A percentile compares a stretch with the other conserved stretches of the same genome.
These are phyloP conservation scores for Nigrograna mackinnonii DNA, from an alignment of 2,329 filamentous ascomycete species.

Conservation along the genomic window DNA sequence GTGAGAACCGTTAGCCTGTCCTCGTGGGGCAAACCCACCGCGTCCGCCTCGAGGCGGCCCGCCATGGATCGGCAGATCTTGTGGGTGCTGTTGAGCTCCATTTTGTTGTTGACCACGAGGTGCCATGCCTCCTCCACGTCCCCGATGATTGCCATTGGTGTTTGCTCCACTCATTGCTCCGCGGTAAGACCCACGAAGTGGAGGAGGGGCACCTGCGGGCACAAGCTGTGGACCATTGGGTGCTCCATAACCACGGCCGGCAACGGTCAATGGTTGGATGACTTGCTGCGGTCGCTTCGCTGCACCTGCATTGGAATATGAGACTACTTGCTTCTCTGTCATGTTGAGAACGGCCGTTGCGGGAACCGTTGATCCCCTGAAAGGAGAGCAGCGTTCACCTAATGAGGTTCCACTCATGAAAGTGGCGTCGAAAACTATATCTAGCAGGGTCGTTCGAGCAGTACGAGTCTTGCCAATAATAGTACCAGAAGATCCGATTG, in stretches of 20 bases:
- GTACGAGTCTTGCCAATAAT: conserved; percentile 95
- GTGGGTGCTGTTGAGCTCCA: conserved; percentile 30
- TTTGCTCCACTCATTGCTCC: conserved; percentile 56
- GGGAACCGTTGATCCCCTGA: conserved; percentile 91
- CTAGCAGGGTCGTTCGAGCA: conserved; percentile 77
- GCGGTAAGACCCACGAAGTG: conserved; percentile 62
- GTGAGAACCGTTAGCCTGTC: conserved; percentile 27
- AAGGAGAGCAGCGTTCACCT: conserved; percentile 85
- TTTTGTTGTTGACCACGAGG: conserved; percentile 30
- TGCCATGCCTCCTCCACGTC: conserved; percentile 42
- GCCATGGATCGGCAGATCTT: conserved; percentile 43
- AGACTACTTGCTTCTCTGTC: conserved; percentile 78
- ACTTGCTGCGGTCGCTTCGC: conserved; percentile 56
- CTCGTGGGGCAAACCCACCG: conserved; percentile 40
- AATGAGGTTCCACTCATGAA: conserved; percentile 98
- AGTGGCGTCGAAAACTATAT: conserved; percentile 89
- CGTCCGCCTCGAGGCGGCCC: conserved; percentile 42
- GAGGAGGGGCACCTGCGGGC: conserved; percentile 58
- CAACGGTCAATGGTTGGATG: conserved; percentile 56
- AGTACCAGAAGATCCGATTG: conserved; percentile 87
- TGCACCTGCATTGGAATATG: conserved; percentile 61
- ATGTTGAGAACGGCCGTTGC: conserved; percentile 89
- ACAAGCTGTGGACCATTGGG: conserved; percentile 63
- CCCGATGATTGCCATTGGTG: conserved; percentile 40
- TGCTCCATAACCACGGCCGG: conserved; percentile 59